Base-by-base conservation (phyloP, 78 protist genomes). In the Isochrysis galbana region DNA sequence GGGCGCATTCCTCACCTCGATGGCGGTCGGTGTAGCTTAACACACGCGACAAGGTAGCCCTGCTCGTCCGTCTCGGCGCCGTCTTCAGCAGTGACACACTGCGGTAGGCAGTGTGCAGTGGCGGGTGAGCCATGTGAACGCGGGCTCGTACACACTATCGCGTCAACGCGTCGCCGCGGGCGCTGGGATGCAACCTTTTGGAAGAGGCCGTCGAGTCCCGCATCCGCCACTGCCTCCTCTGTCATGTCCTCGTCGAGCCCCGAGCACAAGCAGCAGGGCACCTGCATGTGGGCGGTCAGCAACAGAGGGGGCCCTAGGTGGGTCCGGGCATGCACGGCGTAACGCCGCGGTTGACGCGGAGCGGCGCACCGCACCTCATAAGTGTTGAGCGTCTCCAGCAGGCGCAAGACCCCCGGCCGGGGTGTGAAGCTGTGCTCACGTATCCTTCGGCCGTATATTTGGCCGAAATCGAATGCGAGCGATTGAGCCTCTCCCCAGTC, bases 221-320 rank as follows among this genome's bases (percentile, higher is more conserved):
- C 84, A 2, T 17, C 19, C 84, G 10, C 32, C 47, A 77, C 25
- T 19, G 2, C 47, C n/a, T 21, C 2, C 47, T 1, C 7, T 4
- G 19, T 3, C n/a, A 32, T 7, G 19, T 10, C 46, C 47, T 1
- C 34, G 84, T 77, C 84, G 29, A 77, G 14, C 29, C 39, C 41
- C 25, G 84, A 36, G 84, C 84, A 77, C 34, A 34, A 7, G 84
- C 84, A 77, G 84, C 84, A 77, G 34, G 84, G 84, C 61, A 51
- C 61, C 61, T 51, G 61, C n/a, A n/a, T n/a, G n/a, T n/a, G n/a
- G n/a, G n/a, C n/a, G n/a, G n/a, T n/a, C n/a, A n/a, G n/a, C n/a
- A n/a, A n/a, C n/a, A n/a, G n/a, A n/a, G n/a, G n/a, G n/a, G n/a
- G n/a, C n/a, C n/a, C n/a, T n/a, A n/a, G n/a, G n/a, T n/a, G n/a